These are phyloP conservation scores for Elsinoe arachidis DNA, from an alignment of 2,329 filamentous ascomycete genomes.

Conservation along the genomic window DNA sequence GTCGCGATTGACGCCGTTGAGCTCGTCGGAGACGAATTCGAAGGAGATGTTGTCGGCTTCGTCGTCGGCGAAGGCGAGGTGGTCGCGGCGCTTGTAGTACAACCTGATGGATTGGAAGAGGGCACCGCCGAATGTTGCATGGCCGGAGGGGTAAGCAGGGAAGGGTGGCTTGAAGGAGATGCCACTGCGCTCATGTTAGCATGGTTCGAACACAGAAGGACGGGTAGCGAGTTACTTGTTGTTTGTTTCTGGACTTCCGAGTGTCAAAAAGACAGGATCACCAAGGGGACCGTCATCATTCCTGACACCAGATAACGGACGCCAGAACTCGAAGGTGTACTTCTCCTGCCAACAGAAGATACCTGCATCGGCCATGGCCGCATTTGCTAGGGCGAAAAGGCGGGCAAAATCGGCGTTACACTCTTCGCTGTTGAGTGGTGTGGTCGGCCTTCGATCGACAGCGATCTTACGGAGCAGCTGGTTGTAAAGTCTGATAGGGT, in stretches of 20 bases:
- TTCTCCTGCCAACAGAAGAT: slow-evolving; percentile 26
- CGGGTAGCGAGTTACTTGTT: neutral
- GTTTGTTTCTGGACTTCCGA: slow-evolving; percentile 2
- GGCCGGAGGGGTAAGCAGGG: neutral
- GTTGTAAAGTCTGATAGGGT: slow-evolving; percentile 22
- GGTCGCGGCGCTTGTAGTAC: slow-evolving; percentile 24
- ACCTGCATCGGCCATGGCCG: slow-evolving; percentile 23
- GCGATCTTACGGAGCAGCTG: slow-evolving; percentile 23
- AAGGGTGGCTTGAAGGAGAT: slow-evolving; percentile 8
- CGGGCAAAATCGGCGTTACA: slow-evolving; percentile 26
- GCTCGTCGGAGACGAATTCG: neutral
- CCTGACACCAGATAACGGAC: slow-evolving; percentile 24
- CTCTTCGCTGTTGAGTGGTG: slow-evolving; percentile 12
- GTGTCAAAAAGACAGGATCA: neutral
- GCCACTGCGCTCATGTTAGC: neutral
- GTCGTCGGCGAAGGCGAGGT: slow-evolving; percentile 21
- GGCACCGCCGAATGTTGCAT: neutral
- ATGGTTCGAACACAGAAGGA: neutral
- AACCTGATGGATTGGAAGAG: slow-evolving; percentile 9
- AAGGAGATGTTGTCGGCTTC: slow-evolving; percentile 18
- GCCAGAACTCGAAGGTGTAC: slow-evolving; percentile 26
- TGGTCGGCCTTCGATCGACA: slow-evolving; percentile 14
- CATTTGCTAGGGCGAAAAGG: slow-evolving; percentile 23
- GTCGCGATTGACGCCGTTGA: slow-evolving; percentile 22
- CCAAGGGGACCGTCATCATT: slow-evolving; percentile 15